These are phyloP conservation scores for Phytophthora idaei DNA, from an alignment of 352 stramenopile species.

Conservation along the genomic window DNA sequence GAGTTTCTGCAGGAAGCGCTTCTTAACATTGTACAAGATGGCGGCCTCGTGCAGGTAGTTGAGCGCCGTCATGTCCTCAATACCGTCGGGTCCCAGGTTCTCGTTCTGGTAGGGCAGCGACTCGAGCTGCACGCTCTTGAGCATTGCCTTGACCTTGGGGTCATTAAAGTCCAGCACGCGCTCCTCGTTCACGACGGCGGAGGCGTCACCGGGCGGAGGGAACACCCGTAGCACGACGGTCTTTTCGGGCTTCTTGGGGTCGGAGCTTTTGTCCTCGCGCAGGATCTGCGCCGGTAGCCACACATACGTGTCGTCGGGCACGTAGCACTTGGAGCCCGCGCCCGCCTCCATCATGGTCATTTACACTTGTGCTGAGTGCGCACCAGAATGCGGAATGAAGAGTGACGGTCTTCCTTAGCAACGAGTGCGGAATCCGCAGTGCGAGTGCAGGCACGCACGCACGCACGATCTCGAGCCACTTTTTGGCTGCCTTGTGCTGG, in stretches of 20 bases:
- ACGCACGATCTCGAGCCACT: conserved; percentile 1
- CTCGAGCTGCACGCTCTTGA: conserved; percentile 71
- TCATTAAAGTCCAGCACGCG: conserved; percentile 82
- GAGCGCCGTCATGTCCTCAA: conserved; percentile 89
- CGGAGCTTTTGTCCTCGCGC: conserved; percentile 55
- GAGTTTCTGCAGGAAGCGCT: conserved; percentile 80
- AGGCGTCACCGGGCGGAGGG: conserved; percentile 32
- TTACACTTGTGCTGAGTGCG: conserved; percentile 2
- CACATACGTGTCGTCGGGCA: conserved; percentile 76
- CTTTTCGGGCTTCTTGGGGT: conserved; percentile 62
- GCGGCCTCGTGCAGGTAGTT: conserved; percentile 91
- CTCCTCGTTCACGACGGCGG: conserved; percentile 39
- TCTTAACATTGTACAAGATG: conserved; percentile 93
- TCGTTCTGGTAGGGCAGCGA: conserved; percentile 84
- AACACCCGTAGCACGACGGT: conserved; percentile 64
- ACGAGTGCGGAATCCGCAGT: conserved; percentile 16
- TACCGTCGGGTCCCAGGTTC: conserved; percentile 55
- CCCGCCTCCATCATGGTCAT: conserved; percentile 39
- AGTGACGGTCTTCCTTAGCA: conserved; percentile 17
- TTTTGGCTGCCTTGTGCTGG: conserved; percentile 5
- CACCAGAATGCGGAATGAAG: conserved; percentile 17
- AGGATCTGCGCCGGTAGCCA: conserved; percentile 82
- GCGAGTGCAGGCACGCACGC: not conserved
- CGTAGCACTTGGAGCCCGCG: conserved; percentile 79
- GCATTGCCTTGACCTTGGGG: conserved; percentile 60